Evolutionary conservation across 768 basidiomycete genomes (phyloP), one percentile per base, ranked within the genome.

Genomic region (Kwoniella botswanensis): DNA sequence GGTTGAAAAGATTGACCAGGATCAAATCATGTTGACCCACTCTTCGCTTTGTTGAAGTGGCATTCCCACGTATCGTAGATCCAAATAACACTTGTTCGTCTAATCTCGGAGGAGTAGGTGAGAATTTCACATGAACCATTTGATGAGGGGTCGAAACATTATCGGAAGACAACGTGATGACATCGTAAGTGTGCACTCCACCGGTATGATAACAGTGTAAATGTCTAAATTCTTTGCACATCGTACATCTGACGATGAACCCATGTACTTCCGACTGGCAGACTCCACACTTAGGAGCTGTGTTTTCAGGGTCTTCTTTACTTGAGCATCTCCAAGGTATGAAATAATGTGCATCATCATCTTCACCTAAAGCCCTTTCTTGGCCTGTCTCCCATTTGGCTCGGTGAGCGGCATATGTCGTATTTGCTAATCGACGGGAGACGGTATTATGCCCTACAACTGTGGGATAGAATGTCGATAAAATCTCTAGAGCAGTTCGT

Each of bases 151-250:
- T 43, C 46, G 46, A 50, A 7, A 53, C 5, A n/a, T 64, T 52
- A 5, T 46, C 29, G 5, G 24, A 82, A 63, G 54, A 70, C 10
- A 68, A 9, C 18, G 62, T 65, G 43, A 74, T 54, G 17, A 70
- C 60, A 21, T 78, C 74, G 56, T 74, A 76, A 17, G 18, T 81
- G 68, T 87, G 85, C 73, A 87, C 89, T 26, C 91, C 91, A 60
- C 88, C 87, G 70, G 89, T 86, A 74, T 91, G 89, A 75, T 92
- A 93, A 84, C 93, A 94, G 72, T 90, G 88, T 68, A 92, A 88
- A 81, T 94, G 93, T 7, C 92, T 88, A 1, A 86, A 84, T 69
- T 88, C 90, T 79, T 87, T 85, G 82, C 92, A 93, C 60, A 90
- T 86, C 0, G 90, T 87, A 76, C 92, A 93, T 12, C 89, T 81